Evolutionary conservation across 139 green algal species (phyloP).

Genomic region (Ulvella scutata): DNA sequence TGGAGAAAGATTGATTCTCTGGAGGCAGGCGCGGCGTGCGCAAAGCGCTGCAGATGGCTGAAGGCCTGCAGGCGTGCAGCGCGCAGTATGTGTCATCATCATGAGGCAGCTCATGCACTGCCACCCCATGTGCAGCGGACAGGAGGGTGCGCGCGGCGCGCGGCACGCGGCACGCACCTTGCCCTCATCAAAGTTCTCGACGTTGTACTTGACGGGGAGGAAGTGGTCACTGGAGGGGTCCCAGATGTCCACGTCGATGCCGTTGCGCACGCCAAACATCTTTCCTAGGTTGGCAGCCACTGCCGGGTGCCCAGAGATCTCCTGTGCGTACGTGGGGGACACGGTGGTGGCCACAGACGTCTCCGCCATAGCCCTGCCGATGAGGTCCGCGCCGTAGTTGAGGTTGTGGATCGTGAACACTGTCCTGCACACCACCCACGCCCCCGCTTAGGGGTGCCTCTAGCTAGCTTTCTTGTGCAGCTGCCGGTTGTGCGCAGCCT

Average conservation of each 20-base stretch:
- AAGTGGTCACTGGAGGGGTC: conserved; percentile 65
- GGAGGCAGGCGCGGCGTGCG: too few relatives aligned
- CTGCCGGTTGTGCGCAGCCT: not conserved
- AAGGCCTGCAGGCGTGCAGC: too few relatives aligned
- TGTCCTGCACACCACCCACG: not conserved
- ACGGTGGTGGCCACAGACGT: conserved; percentile 77
- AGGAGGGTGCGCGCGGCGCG: too few relatives aligned
- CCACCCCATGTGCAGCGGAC: too few relatives aligned
- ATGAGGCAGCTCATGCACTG: too few relatives aligned
- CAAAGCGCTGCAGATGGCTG: too few relatives aligned
- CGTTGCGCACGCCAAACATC: conserved; percentile 83
- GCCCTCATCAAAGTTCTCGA: conserved; percentile 32
- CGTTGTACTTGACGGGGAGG: conserved; percentile 36
- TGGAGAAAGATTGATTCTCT: too few relatives aligned
- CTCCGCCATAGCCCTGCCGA: conserved; percentile 48
- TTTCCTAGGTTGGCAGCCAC: conserved; percentile 58
- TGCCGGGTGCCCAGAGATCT: conserved; percentile 57
- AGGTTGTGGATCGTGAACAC: conserved; percentile 95
- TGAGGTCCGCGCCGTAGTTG: conserved; percentile 71
- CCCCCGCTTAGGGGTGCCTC: too few relatives aligned
- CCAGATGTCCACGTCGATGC: conserved; percentile 96
- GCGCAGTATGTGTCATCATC: too few relatives aligned
- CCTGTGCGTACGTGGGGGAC: conserved; percentile 80
- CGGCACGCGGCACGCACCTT: not conserved
- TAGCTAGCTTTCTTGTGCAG: too few relatives aligned